Base-by-base conservation (phyloP, 768 basidiomycete genomes). In the Austroboletus festivus region DNA sequence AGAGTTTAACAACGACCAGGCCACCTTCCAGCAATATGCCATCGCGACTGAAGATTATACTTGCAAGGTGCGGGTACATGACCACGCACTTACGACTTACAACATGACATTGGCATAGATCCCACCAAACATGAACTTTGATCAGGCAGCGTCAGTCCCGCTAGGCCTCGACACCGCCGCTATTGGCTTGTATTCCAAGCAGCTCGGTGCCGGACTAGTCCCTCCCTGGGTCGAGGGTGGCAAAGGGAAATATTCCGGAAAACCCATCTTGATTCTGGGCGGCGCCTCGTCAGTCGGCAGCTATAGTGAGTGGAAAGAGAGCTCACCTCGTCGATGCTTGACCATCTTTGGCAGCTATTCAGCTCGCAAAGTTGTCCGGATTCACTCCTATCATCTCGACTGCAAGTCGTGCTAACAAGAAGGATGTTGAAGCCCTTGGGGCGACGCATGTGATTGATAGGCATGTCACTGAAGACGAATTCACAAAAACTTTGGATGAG, bases 201-300 rank as follows among this genome's bases (percentile, higher is more conserved):
- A 65, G 62, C 55, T 70, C 20, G 76, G 76, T 7, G 60, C 70
- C 1, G 71, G 67, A 13, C 60, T 80, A 11, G 58, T 56, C 9
- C 61, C 72, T 2, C 72, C 76, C 4, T 65, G 73, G 56, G 60
- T 48, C 3, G 42, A 61, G 5, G 61, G 55, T 0, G 68, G 68
- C 19, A 52, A 51, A 33, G 72, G 63, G 1, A 72, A 68, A 38
- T 77, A 77, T 48, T 48, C 62, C 1, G 72, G 62, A 1, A 67
- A 66, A 9, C 71, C 78, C 1, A 69, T 79, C 16, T 52, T 81
- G 41, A 67, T 80, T 47, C 54, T 76, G 24, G 79, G 78, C n/a
- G 78, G 78, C 5, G 60, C 75, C 5, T 69, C 70, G 11, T 74
- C 73, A 18, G 76, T 78, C 0, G 78, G 78, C n/a, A 71, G 71